A percentile compares a stretch with the other conserved stretches of the same genome.
phyloP scores from a whole-genome alignment of 108 stramenopile genomes.

The Cylindrotheca fusiformis region DNA sequence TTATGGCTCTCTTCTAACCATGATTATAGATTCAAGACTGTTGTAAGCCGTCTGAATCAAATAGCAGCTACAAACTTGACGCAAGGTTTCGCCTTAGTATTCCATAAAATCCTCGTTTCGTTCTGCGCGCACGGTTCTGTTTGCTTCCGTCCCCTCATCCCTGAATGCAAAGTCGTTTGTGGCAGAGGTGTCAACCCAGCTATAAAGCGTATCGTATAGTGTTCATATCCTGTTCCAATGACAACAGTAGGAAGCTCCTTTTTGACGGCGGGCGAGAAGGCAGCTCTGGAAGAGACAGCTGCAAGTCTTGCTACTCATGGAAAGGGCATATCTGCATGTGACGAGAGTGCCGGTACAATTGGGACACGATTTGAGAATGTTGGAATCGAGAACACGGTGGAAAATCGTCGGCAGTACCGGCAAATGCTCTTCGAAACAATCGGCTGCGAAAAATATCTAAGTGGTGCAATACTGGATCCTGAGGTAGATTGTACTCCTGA shows the following conservation, averaged over 20 bases:
- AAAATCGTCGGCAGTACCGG: slow-evolving; percentile 80
- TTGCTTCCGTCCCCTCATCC: no score
- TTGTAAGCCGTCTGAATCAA: no score
- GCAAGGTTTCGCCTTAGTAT: no score
- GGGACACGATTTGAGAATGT: slow-evolving; percentile 75
- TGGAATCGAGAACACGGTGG: slow-evolving; percentile 80
- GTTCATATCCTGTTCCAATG: not conserved
- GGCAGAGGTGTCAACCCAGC: no score
- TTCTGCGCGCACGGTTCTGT: no score
- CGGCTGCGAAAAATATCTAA: slow-evolving; percentile 73
- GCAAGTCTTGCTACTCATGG: slow-evolving; percentile 36
- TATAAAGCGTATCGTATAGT: no score
- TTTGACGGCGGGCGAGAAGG: slow-evolving; percentile 37
- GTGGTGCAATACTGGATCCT: slow-evolving; percentile 89
- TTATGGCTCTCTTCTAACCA: no score
- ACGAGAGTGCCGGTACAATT: slow-evolving; percentile 87
- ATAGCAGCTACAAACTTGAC: no score
- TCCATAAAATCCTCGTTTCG: no score
- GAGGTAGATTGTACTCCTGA: no score
- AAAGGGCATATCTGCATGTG: slow-evolving; percentile 75
- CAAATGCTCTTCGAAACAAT: slow-evolving; percentile 78
- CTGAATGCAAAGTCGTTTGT: no score
- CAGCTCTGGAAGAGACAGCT: slow-evolving; percentile 44
- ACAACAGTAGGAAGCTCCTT: slow-evolving; percentile 41
- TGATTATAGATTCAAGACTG: no score